Conservation (phyloP, 331 rosid species). For the Erythrophleum ivorense region DNA sequence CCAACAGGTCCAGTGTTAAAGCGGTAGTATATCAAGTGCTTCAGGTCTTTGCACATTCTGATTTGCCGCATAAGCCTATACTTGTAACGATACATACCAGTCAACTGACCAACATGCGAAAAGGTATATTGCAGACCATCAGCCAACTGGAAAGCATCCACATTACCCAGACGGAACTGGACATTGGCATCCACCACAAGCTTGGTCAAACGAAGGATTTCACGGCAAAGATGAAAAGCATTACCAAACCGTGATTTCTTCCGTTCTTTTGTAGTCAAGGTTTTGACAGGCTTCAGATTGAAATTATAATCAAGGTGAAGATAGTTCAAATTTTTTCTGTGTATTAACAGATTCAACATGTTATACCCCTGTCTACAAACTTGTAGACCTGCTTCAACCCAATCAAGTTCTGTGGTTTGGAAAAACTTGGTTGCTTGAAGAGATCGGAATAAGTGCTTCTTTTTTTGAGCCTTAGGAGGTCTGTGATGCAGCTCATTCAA, state of each 20-base stretch:
- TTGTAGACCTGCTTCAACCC: conserved; percentile 99
- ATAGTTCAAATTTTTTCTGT: conserved; percentile 92
- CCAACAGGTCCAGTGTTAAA: conserved; percentile 99
- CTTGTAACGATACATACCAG: conserved; percentile 98
- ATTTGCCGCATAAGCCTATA: conserved; percentile 98
- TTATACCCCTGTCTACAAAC: conserved; percentile 97
- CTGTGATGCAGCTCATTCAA: conserved; percentile 96
- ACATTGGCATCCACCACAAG: conserved; percentile 99
- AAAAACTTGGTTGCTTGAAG: conserved; percentile 95
- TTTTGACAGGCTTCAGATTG: conserved; percentile 95
- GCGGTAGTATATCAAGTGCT: conserved; percentile 96
- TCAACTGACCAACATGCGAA: conserved; percentile 97
- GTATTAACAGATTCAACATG: conserved; percentile 92
- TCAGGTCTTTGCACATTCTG: conserved; percentile 97
- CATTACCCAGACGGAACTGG: conserved; percentile 97
- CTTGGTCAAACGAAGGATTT: conserved; percentile 93
- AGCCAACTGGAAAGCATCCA: conserved; percentile 97
- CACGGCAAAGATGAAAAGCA: conserved; percentile 99
- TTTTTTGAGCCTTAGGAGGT: conserved; percentile 96
- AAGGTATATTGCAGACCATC: conserved; percentile 97
- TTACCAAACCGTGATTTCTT: conserved; percentile 98
- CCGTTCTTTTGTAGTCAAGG: conserved; percentile 93
- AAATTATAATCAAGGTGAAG: conserved; percentile 98
- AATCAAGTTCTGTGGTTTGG: conserved; percentile 95
- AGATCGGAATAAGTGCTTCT: conserved; percentile 86